Percentiles rank a stretch among this genome's conserved stretches.
phyloP scores from a whole-genome alignment of 495 filamentous ascomycete genomes.

The Penicillium roqueforti region DNA sequence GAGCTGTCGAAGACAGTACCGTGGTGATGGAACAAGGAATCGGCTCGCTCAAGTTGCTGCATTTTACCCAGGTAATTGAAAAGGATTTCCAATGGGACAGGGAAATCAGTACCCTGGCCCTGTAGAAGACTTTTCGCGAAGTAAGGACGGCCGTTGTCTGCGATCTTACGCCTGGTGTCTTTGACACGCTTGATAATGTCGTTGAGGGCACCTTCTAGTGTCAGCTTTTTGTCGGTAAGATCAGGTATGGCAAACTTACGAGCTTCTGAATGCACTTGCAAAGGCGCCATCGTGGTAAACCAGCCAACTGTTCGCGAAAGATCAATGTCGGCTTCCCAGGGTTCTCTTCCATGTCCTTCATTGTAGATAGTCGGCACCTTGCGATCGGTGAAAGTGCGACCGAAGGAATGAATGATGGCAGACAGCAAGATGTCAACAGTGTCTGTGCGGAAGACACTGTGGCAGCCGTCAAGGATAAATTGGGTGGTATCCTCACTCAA shows the following conservation, averaged over 20 bases:
- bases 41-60: conserved; percentile 55
- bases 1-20: conserved; percentile 46
- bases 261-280: conserved; percentile 30
- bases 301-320: conserved; percentile 56
- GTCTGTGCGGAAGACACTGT: conserved; percentile 48
- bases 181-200: conserved; percentile 45
- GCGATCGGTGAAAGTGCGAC: conserved; percentile 48
- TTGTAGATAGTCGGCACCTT: conserved; percentile 50
- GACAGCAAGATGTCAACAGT: conserved; percentile 51
- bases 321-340: conserved; percentile 47
- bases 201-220: conserved; percentile 19
- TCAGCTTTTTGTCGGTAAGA: neutral
- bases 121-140: conserved; percentile 50
- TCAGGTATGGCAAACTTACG: conserved; percentile 22
- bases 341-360: conserved; percentile 56
- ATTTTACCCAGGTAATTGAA: conserved; percentile 64
- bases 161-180: conserved; percentile 39
- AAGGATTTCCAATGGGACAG: conserved; percentile 61
- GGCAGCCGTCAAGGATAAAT: conserved; percentile 39
- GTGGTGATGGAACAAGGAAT: conserved; percentile 56
- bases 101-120: conserved; percentile 38
- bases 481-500: conserved; percentile 43
- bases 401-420: conserved; percentile 49
- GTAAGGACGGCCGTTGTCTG: conserved; percentile 41
- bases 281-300: conserved; percentile 56